These are phyloP conservation scores for Urtica urens DNA, from an alignment of 306 rosid genomes.

Conservation along the genomic window DNA sequence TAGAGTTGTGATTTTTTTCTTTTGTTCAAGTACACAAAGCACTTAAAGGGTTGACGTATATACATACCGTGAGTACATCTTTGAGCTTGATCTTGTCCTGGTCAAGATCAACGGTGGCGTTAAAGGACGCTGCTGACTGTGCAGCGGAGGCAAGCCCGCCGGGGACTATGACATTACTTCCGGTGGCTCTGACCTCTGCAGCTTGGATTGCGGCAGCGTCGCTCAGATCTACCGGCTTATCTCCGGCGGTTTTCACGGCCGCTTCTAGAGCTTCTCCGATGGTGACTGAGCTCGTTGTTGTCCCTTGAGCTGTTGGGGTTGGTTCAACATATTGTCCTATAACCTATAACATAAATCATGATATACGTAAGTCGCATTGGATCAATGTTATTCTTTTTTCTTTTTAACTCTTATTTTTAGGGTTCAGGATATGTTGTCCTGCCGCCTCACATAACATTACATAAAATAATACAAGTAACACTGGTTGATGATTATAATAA, in stretches of 20 bases:
- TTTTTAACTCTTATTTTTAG: too few relatives aligned
- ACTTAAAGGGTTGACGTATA: too few relatives aligned
- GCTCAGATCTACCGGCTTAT: constrained; percentile 44
- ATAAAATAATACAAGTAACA: too few relatives aligned
- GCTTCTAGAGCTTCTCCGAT: constrained; percentile 86
- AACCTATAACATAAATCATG: too few relatives aligned
- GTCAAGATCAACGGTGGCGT: constrained; percentile 19
- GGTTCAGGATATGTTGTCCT: too few relatives aligned
- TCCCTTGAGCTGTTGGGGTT: constrained; percentile 8
- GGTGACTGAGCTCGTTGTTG: constrained; percentile 21
- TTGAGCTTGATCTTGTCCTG: constrained; percentile 45
- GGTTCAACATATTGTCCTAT: constrained; percentile 39
- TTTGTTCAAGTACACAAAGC: too few relatives aligned
- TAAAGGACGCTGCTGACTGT: constrained; percentile 46
- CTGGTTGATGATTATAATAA: too few relatives aligned
- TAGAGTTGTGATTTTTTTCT: too few relatives aligned
- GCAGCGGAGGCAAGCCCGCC: constrained; percentile 53
- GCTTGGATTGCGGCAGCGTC: constrained; percentile 65
- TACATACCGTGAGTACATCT: constrained; percentile 31
- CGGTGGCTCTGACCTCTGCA: constrained; percentile 55
- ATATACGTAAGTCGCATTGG: too few relatives aligned
- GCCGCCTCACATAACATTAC: too few relatives aligned
- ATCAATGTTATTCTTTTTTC: too few relatives aligned
- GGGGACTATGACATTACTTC: constrained; percentile 27
- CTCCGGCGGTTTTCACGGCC: constrained; percentile 28